Evolutionary conservation across 2,329 filamentous ascomycete species (phyloP), one percentile per base, ranked within the genome.

Genomic region (Fusarium pseudonygamai): DNA sequence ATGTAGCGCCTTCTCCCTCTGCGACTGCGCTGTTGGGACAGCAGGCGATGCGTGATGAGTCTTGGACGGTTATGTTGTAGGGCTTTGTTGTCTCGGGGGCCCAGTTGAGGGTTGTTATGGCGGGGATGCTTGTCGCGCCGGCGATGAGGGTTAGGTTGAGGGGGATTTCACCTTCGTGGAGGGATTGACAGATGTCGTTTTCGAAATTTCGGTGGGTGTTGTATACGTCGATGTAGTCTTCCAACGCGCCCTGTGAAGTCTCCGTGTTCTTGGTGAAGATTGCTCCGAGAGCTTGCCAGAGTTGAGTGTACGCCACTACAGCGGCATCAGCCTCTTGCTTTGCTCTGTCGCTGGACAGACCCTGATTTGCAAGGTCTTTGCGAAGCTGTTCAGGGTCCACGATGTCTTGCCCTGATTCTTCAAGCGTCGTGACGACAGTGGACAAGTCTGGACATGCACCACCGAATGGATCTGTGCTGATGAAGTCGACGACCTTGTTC

Each of bases 381-480:
- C 71, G 74, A 30, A 83, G 72, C 1, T 78, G 71, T 1, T 72
- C 71, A 11, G 61, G 50, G 15, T 73, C 75, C n/a, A 83, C 56
- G 11, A 82, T 73, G n/a, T 82, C 79, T 15, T 77, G 67, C 1
- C 72, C 79, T 2, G 75, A 76, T 9, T 67, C 63, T 24, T 76
- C 75, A 24, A 83, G 78, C 0, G 80, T 81, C 16, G 80, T 80
- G 32, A 82, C 74, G 9, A 83, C 78, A 11, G 80, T 82, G 1
- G 80, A 77, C 22, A 83, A 53, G 26, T 81, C 78, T 1, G 80
- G 81, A 55, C 82, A 84, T 0, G 79, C 76, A 8, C 80, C 81
- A 13, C 75, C 80, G 34, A 84, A 81, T 0, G 82, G 80, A 36
- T 83, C 82, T 4, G 71, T 77, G 12, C 78, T 75, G 37, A 84